Conservation (phyloP, 2,329 filamentous ascomycete genomes). For the Gaeumannomyces tritici region DNA sequence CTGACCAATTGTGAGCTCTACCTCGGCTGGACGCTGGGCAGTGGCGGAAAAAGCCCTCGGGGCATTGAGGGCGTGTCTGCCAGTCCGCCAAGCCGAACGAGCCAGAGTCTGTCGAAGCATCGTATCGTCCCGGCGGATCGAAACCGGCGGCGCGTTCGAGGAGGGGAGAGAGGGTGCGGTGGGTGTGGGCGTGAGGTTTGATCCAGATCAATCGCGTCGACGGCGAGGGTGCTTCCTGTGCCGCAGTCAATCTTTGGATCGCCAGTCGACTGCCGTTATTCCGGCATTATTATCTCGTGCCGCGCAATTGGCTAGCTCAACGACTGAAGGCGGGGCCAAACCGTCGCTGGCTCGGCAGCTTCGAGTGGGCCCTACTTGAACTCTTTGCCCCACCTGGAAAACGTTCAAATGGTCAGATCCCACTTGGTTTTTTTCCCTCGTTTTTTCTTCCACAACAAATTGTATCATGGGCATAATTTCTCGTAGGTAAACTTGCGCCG, state of each 20-base stretch:
- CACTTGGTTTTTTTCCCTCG: conserved; percentile 15
- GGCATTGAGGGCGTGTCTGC: conserved; percentile 48
- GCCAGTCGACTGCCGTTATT: conserved; percentile 4
- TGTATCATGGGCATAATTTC: conserved; percentile 61
- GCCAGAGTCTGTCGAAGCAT: conserved; percentile 61
- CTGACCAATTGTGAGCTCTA: conserved; percentile 92
- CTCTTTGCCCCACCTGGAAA: background rate
- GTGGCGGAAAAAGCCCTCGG: conserved; percentile 77
- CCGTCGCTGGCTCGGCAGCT: background rate
- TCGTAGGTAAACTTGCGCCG: conserved; percentile 59
- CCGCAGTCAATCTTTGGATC: background rate
- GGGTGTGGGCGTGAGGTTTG: conserved; percentile 1
- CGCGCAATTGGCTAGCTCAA: conserved; percentile 9
- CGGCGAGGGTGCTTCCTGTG: background rate
- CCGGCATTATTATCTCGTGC: conserved; percentile 12
- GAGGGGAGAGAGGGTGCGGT: conserved; percentile 17
- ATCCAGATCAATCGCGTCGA: conserved; percentile 1
- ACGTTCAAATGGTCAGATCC: background rate
- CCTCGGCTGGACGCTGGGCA: conserved; percentile 71
- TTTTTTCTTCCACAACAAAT: conserved; percentile 36
- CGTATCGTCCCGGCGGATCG: conserved; percentile 48
- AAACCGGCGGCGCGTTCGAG: conserved; percentile 13
- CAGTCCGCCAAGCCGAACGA: conserved; percentile 58
- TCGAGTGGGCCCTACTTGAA: background rate
- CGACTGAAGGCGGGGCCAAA: background rate